Conservation (phyloP, 2,329 filamentous ascomycete species). For the Mariannaea sp. region DNA sequence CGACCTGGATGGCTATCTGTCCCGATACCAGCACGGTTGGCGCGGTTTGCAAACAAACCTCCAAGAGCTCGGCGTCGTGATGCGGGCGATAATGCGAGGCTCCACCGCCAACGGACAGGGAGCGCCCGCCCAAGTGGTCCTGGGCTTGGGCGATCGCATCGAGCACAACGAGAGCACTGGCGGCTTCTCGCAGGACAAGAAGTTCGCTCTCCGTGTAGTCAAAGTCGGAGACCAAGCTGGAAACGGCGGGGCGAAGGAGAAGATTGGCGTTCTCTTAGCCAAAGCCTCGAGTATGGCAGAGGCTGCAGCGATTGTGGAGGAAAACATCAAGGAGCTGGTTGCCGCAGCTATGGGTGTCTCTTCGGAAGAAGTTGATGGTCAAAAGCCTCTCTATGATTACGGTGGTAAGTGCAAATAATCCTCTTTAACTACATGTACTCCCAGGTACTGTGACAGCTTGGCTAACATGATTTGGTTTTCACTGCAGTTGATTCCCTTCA, state of each 20-base stretch:
- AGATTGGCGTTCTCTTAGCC: neutral
- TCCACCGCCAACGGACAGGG: neutral
- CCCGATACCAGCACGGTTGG: neutral
- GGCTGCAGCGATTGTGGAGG: neutral
- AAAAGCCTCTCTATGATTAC: neutral
- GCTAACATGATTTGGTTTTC: neutral
- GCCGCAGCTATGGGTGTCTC: neutral
- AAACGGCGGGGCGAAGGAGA: neutral
- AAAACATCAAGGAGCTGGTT: neutral
- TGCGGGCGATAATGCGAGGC: neutral
- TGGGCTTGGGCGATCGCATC: neutral
- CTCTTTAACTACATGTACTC: neutral
- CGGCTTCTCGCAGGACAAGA: neutral
- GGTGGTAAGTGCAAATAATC: neutral
- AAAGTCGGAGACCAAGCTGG: neutral
- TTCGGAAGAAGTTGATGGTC: neutral
- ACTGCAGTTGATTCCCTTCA: neutral
- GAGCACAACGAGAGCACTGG: neutral
- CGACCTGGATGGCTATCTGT: neutral
- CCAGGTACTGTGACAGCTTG: neutral
- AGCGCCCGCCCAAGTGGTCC: neutral
- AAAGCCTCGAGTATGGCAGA: neutral
- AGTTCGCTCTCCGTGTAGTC: neutral
- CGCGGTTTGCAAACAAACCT: neutral
- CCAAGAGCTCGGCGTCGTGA: neutral